Conservation (phyloP, 768 basidiomycete species). For the Amanita pallidorosea region DNA sequence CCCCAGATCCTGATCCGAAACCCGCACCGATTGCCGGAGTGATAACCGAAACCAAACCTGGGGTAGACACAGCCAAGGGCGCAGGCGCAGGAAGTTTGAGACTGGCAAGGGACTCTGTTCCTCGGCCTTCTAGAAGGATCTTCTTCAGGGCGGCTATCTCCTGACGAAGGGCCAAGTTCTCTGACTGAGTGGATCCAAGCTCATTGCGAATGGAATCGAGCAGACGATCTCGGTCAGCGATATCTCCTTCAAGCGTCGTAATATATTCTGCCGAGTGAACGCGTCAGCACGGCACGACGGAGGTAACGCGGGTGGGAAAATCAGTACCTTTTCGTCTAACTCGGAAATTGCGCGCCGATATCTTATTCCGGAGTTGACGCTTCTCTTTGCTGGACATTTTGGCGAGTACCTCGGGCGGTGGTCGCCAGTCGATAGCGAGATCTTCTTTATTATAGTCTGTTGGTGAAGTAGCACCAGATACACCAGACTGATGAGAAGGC, state of each 20-base stretch:
- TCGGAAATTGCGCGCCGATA: conserved; percentile 91
- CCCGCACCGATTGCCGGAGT: background rate
- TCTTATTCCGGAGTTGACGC: conserved; percentile 93
- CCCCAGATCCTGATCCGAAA: background rate
- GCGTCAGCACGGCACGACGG: conserved; percentile 6
- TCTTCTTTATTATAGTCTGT: conserved; percentile 37
- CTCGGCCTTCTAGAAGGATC: conserved; percentile 60
- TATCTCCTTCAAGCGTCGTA: conserved; percentile 84
- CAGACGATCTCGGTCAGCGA: conserved; percentile 84
- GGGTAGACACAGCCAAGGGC: conserved; percentile 13
- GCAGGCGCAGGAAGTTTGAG: conserved; percentile 41
- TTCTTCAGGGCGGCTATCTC: conserved; percentile 70
- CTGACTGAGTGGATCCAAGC: conserved; percentile 65
- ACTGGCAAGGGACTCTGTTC: conserved; percentile 24
- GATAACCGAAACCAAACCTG: background rate
- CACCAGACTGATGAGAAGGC: conserved; percentile 16
- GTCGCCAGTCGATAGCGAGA: conserved; percentile 72
- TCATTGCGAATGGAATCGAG: conserved; percentile 82
- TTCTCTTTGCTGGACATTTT: conserved; percentile 96
- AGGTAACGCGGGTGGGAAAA: conserved; percentile 7
- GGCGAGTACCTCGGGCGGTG: conserved; percentile 86
- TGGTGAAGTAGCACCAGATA: background rate
- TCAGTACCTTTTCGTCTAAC: conserved; percentile 77
- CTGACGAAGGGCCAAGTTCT: conserved; percentile 75
- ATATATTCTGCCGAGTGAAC: conserved; percentile 66